A percentile compares a stretch with the other conserved stretches of the same genome.
Conservation (phyloP, 2,329 filamentous ascomycete genomes). For the Hypoxylon sp. region DNA sequence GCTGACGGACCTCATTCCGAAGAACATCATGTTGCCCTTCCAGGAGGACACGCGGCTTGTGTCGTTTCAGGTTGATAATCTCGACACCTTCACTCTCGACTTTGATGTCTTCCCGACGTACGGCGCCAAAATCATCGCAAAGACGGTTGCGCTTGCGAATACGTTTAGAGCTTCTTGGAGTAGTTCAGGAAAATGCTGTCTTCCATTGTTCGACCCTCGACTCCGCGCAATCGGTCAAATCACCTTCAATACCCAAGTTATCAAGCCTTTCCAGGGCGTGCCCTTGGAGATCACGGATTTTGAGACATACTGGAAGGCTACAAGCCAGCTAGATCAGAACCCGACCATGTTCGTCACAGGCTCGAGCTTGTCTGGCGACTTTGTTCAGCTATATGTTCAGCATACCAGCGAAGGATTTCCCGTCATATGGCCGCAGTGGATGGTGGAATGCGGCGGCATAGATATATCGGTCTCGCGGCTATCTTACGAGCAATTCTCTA, state of each 20-base stretch:
- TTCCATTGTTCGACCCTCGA: constrained; percentile 92
- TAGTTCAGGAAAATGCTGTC: constrained; percentile 80
- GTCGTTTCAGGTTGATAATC: constrained; percentile 93
- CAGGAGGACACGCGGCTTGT: constrained; percentile 94
- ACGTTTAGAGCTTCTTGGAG: constrained; percentile 80
- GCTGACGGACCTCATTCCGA: constrained; percentile 91
- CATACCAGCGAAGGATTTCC: constrained; percentile 87
- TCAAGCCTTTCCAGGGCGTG: constrained; percentile 92
- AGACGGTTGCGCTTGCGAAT: constrained; percentile 88
- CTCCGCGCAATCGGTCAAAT: constrained; percentile 92
- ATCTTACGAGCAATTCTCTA: constrained; percentile 74
- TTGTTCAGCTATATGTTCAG: constrained; percentile 90
- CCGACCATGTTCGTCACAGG: constrained; percentile 90
- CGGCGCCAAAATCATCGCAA: constrained; percentile 95
- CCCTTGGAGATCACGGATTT: constrained; percentile 97
- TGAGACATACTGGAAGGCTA: constrained; percentile 99
- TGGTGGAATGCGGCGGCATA: constrained; percentile 75
- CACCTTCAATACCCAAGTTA: constrained; percentile 92
- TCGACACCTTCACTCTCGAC: constrained; percentile 92
- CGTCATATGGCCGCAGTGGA: constrained; percentile 87
- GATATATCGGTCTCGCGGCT: constrained; percentile 84
- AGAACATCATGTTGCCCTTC: constrained; percentile 93
- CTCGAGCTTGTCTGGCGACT: constrained; percentile 94
- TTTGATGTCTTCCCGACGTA: constrained; percentile 98
- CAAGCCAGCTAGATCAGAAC: constrained; percentile 87